Percentiles rank a stretch among this genome's conserved stretches.
These are phyloP conservation scores for Stachybotrys chartarum DNA, from an alignment of 2,329 filamentous ascomycete genomes.

Conservation along the genomic window DNA sequence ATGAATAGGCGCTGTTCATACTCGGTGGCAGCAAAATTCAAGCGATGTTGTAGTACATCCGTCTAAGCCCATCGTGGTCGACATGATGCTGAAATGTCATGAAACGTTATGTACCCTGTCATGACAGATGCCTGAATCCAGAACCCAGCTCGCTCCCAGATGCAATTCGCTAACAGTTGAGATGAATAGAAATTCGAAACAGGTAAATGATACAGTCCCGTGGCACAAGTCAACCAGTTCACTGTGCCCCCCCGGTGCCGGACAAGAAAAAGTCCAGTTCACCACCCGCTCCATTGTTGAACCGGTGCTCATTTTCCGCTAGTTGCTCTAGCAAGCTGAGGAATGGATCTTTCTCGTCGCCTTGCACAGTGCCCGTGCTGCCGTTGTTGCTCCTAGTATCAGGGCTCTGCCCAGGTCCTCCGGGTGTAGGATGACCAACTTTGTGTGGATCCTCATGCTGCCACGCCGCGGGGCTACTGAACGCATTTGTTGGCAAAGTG, in stretches of 20 bases:
- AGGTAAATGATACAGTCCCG: no score
- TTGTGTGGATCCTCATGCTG: slow-evolving; percentile 30
- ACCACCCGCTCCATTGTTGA: slow-evolving; percentile 54
- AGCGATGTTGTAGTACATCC: no score
- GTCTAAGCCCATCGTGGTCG: no score
- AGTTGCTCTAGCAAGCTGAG: slow-evolving; percentile 72
- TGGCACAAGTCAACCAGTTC: neutral
- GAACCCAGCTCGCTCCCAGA: no score
- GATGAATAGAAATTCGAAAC: no score
- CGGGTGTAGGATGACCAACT: slow-evolving; percentile 11
- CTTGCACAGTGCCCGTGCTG: slow-evolving; percentile 38
- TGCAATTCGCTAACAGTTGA: no score
- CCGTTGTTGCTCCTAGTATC: slow-evolving; percentile 42
- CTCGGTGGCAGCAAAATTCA: no score
- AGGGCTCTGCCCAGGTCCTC: slow-evolving; percentile 26
- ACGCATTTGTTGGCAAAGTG: slow-evolving; percentile 43
- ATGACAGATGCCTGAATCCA: no score
- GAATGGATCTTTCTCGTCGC: slow-evolving; percentile 74
- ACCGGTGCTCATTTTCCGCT: slow-evolving; percentile 66
- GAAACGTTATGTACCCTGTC: no score
- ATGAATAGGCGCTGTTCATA: no score
- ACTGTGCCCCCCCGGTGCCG: slow-evolving; percentile 9
- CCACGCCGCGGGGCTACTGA: slow-evolving; percentile 46
- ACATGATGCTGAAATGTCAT: no score
- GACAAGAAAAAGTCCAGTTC: slow-evolving; percentile 73